Evolutionary conservation across 1,139 yeast genomes (phyloP).

Genomic region (Magnusiomyces starmeri): DNA sequence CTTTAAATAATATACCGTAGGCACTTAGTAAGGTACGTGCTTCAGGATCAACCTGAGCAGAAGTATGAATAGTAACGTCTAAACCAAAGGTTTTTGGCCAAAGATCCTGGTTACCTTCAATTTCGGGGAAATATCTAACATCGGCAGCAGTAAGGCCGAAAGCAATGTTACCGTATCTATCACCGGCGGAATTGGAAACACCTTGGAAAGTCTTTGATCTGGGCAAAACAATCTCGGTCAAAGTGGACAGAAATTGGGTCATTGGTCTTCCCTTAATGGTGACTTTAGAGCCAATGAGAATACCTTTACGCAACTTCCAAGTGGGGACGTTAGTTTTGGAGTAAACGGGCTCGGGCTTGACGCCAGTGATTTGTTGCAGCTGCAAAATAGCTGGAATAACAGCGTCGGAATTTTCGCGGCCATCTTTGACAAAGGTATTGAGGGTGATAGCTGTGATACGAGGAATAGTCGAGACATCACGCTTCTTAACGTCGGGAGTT

Average conservation of each 20-base stretch:
- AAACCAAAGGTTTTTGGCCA: conserved; percentile 87
- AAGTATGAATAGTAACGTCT: conserved; percentile 76
- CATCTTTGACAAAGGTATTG: conserved; percentile 71
- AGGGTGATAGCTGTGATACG: conserved; percentile 55
- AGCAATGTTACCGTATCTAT: conserved; percentile 74
- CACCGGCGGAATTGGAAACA: conserved; percentile 70
- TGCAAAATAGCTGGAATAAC: conserved; percentile 76
- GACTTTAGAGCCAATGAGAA: conserved; percentile 87
- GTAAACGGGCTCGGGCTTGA: conserved; percentile 65
- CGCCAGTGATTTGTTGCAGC: conserved; percentile 88
- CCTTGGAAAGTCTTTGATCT: conserved; percentile 86
- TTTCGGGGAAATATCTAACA: conserved; percentile 82
- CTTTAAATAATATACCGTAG: conserved; percentile 71
- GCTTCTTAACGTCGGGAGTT: conserved; percentile 63
- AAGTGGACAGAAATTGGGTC: conserved; percentile 76
- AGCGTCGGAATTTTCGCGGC: conserved; percentile 63
- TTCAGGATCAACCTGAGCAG: conserved; percentile 85
- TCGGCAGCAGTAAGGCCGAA: conserved; percentile 78
- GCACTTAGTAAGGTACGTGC: conserved; percentile 85
- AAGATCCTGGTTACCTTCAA: conserved; percentile 82
- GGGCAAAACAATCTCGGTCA: conserved; percentile 89
- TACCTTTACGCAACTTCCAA: conserved; percentile 85
- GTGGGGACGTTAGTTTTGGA: conserved; percentile 76
- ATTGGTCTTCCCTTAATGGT: conserved; percentile 73
- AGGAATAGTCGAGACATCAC: conserved; percentile 65